A percentile compares a stretch with the other conserved stretches of the same genome.
Conservation (phyloP, 208 protist genomes). For the Trypanosoma theileri region DNA sequence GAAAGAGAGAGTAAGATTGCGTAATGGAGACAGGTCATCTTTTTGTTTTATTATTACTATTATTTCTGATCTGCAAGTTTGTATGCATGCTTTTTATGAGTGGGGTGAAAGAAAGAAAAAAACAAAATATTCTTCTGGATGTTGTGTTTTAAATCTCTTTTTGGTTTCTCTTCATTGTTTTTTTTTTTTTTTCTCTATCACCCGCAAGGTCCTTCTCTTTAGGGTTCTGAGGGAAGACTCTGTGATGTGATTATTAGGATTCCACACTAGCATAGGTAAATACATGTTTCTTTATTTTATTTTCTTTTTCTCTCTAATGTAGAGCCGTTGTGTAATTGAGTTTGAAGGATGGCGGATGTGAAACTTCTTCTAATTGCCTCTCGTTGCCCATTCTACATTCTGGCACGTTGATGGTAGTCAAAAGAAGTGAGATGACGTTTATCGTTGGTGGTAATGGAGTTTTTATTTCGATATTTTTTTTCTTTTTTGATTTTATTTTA, state of each 20-base stretch:
- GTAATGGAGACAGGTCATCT: background rate
- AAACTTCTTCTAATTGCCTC: conserved; percentile 34
- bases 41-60: conserved; percentile 3
- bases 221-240: no score
- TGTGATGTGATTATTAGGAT: no score
- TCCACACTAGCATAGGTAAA: no score
- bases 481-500: no score
- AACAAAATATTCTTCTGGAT: background rate
- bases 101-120: background rate
- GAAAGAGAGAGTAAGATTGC: background rate
- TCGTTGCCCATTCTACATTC: conserved; percentile 9
- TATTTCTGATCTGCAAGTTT: conserved; percentile 6
- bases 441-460: background rate
- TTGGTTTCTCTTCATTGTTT: background rate
- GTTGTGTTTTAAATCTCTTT: background rate
- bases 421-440: conserved; percentile 34
- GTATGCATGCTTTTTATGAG: conserved; percentile 1
- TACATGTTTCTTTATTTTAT: background rate
- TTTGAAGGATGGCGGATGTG: background rate
- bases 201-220: no score
- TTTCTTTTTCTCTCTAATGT: background rate
- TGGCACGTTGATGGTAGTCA: conserved; percentile 35
- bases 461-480: background rate
- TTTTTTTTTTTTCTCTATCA: background rate
- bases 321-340: background rate